Conservation (phyloP, 1,284 basidiomycete species). For the Fomitopsis betulina region DNA sequence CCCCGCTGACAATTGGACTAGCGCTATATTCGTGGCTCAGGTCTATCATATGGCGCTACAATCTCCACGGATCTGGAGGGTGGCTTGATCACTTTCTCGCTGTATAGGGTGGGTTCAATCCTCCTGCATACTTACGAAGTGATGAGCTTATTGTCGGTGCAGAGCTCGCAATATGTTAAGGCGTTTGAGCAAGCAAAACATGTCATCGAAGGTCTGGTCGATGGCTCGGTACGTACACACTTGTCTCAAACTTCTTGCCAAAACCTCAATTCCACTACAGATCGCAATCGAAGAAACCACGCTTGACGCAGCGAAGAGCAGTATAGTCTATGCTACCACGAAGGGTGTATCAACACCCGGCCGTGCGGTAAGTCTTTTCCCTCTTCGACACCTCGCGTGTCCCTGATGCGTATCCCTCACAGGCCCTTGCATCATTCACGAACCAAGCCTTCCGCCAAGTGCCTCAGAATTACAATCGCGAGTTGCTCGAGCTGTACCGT, state of each 20-base stretch:
- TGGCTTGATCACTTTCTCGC: constrained; percentile 76
- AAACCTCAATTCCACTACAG: constrained; percentile 34
- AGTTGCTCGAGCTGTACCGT: constrained; percentile 77
- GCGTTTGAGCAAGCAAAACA: constrained; percentile 81
- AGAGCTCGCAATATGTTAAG: constrained; percentile 86
- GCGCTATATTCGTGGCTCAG: constrained; percentile 86
- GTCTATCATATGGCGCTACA: constrained; percentile 91
- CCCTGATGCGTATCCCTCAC: neutral
- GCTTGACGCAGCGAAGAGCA: constrained; percentile 90
- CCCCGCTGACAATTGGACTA: constrained; percentile 25
- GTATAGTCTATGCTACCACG: constrained; percentile 82
- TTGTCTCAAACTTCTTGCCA: neutral
- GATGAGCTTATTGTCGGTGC: constrained; percentile 6
- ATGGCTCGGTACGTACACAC: constrained; percentile 65
- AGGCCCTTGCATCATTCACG: constrained; percentile 78
- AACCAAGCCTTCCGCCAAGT: constrained; percentile 87
- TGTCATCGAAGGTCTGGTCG: constrained; percentile 71
- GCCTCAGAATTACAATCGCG: constrained; percentile 66
- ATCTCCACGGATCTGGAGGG: constrained; percentile 79
- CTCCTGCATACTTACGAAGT: too few relatives aligned
- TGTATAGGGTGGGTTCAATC: constrained; percentile 66
- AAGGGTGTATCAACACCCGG: constrained; percentile 80
- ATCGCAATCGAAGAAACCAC: constrained; percentile 79
- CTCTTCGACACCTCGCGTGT: neutral
- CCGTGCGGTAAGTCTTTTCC: constrained; percentile 60